Evolutionary conservation across 805 yeast species (phyloP).

Genomic region (Saccharomycopsis sp.): DNA sequence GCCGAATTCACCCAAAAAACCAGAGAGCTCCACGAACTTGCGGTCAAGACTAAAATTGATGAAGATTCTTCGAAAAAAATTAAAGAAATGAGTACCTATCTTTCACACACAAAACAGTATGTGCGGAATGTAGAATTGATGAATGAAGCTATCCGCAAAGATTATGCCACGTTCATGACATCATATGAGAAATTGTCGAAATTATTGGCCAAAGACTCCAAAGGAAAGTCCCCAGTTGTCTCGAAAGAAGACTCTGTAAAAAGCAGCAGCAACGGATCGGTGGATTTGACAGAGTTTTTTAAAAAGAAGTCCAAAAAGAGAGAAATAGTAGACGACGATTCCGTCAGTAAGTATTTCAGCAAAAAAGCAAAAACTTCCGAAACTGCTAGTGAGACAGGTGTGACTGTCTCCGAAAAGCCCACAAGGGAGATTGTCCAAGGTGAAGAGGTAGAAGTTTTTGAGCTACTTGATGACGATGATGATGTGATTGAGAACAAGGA

Average conservation of each 20-base stretch:
- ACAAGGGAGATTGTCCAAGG: neutral
- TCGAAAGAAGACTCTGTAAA: neutral
- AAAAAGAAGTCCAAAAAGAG: neutral
- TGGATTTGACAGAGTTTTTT: neutral
- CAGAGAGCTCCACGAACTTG: neutral
- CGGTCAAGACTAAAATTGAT: neutral
- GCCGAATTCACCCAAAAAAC: neutral
- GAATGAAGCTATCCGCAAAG: neutral
- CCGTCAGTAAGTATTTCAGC: neutral
- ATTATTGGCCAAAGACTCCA: neutral
- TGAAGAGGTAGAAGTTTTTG: slow-evolving; percentile 25
- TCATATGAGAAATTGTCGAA: neutral
- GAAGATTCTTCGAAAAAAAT: neutral
- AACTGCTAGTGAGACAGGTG: too few species aligned
- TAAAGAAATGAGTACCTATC: neutral
- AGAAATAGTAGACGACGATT: neutral
- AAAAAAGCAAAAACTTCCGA: neutral
- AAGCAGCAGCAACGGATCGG: neutral
- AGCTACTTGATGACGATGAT: neutral
- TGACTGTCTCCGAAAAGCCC: neutral
- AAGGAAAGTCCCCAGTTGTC: neutral
- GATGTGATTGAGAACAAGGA: neutral
- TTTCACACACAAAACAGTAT: neutral
- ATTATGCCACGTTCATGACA: neutral
- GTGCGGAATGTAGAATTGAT: neutral